Evolutionary conservation across 1,284 basidiomycete species (phyloP).

Genomic region (Testicularia cyperi): DNA sequence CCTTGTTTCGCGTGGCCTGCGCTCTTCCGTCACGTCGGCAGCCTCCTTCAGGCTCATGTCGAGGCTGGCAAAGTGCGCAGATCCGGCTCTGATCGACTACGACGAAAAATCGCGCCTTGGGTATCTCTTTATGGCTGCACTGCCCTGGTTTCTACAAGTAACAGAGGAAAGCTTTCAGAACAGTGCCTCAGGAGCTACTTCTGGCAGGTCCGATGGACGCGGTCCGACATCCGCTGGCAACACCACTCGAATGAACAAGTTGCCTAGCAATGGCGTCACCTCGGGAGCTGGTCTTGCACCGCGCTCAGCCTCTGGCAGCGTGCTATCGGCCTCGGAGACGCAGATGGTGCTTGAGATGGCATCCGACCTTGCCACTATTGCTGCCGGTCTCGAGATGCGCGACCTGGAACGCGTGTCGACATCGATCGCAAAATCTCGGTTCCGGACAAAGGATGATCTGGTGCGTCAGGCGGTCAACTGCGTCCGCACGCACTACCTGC

Average conservation of each 20-base stretch:
- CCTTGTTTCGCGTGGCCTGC: conserved; percentile 75
- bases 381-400: conserved; percentile 71
- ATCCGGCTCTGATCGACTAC: conserved; percentile 73
- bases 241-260: conserved; percentile 6
- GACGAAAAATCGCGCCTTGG: conserved; percentile 69
- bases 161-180: conserved; percentile 64
- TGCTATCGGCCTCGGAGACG: conserved; percentile 66
- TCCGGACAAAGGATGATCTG: conserved; percentile 90
- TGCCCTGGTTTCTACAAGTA: conserved; percentile 87
- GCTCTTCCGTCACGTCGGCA: conserved; percentile 73
- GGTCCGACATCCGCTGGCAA: conserved; percentile 6
- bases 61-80: conserved; percentile 68
- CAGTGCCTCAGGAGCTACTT: conserved; percentile 10
- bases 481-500: conserved; percentile 77
- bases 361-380: conserved; percentile 72
- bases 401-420: conserved; percentile 83
- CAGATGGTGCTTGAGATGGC: conserved; percentile 72
- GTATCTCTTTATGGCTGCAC: conserved; percentile 76
- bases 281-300: not conserved
- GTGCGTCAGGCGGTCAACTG: conserved; percentile 82
- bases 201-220: conserved; percentile 22
- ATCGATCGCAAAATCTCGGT: conserved; percentile 82
- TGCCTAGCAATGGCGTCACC: no score
- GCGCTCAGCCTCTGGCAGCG: conserved; percentile 18
- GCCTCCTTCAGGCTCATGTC: conserved; percentile 73